Base-by-base conservation (phyloP, 352 stramenopile genomes). In the Globisporangium heterothallicum region DNA sequence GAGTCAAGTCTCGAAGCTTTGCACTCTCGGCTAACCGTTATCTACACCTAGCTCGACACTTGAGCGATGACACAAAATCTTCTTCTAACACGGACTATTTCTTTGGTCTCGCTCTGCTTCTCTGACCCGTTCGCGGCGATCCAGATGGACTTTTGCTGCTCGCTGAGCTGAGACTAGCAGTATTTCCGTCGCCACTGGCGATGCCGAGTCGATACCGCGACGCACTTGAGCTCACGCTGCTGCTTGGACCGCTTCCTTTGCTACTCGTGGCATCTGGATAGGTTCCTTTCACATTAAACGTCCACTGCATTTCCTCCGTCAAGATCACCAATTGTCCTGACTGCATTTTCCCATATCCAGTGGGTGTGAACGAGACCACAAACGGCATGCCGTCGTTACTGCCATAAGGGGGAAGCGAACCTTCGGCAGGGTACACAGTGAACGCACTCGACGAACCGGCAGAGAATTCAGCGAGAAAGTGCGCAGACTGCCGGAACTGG, bases 251-350 rank as follows among this genome's bases (percentile, higher is more conserved):
- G 21, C 51, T 73, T 26, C 42, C 52, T 53, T 67, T 75, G 53
- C 68, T 80, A 13, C 43, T 67, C 0, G 61, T 68, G 22, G 65
- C 64, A 43, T 93, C 81, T 0, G 89, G 88, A 34, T 94, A 94
- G 12, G 71, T 84, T 18, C 88, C 88, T 47, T 91, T 91, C 22
- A 97, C 79, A 24, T 95, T 87, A 66, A 97, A 97, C 34, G 81
- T 95, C 89, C 89, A 97, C 64, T 95, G 87, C 84, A 95, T 95
- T 42, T 96, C 87, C 38, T 95, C 84, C 0, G 89, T 97, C 22
- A 69, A 40, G 32, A 97, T 93, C 16, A 96, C 54, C 16, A 97
- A 71, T 38, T 92, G 83, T 0, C 84, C 90, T 0, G 78, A 92
- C 59, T 94, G 78, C 70, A 92, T 89, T 51, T 95, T 95, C 43